Conservation (phyloP, 1,284 basidiomycete species). For the Salmacisia buchloeana region DNA sequence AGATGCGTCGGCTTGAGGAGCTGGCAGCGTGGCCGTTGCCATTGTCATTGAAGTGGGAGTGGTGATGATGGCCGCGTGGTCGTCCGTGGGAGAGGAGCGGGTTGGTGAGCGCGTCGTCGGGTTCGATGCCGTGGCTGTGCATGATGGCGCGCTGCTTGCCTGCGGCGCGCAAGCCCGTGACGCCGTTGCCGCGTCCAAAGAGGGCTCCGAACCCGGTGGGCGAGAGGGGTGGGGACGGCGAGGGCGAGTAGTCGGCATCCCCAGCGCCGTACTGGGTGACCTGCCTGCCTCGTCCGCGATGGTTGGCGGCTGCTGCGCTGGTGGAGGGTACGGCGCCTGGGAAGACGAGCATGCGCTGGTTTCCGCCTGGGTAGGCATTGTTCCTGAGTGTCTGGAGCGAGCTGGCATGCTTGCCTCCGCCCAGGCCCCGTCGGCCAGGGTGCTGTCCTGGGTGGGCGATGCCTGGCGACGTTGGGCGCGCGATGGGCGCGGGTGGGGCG, state of each 20-base stretch:
- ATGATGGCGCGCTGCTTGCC: not conserved
- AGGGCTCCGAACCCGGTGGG: not conserved
- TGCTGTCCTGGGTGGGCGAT: slow-evolving; percentile 2
- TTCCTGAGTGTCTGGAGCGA: not conserved
- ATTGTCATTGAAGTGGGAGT: too few species aligned
- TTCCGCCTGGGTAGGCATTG: not conserved
- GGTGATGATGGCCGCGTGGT: too few species aligned
- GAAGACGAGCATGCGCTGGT: slow-evolving; percentile 1
- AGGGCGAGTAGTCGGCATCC: not conserved
- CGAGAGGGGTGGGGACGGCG: not conserved
- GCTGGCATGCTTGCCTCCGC: not conserved
- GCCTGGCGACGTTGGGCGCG: not conserved
- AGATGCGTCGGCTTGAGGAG: not conserved
- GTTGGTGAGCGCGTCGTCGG: not conserved
- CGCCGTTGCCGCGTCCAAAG: not conserved
- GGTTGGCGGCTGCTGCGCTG: not conserved
- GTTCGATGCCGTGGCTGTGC: not conserved
- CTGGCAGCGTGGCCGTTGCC: too few species aligned
- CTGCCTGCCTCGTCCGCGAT: not conserved
- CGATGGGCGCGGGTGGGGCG: not conserved
- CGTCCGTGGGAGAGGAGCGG: not conserved
- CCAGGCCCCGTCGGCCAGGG: not conserved
- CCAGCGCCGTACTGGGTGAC: not conserved
- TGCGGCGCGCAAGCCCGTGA: not conserved
- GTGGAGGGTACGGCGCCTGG: not conserved